Base-by-base conservation (phyloP, 176 grass and related monocot genomes). In the Microstegium vimineum region DNA sequence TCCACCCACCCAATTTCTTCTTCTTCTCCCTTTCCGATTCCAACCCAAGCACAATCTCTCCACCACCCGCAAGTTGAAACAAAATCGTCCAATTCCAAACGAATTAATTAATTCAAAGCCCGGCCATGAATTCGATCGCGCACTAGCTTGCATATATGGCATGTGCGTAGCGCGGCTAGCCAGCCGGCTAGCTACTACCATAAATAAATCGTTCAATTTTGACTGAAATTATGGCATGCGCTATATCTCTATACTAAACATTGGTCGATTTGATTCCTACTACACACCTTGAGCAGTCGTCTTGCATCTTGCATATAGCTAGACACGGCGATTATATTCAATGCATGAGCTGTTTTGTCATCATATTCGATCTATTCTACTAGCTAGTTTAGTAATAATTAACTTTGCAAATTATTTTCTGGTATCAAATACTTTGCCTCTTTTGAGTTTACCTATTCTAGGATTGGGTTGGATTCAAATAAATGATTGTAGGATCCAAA, bases 41-140 rank as follows among this genome's bases (percentile, higher is more conserved):
- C 35, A 43, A 62, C 23, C 64, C 64, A 68, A 76, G 73, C 80
- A 77, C 63, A 51, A 71, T 77, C 79, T 82, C 79, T 63, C 54
- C 35, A 75, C 70, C 69, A 27, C 8, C 51, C 61, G n/a, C 77
- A 67, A 75, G 51, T 31, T 34, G 36, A 75, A 66, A 62, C 60
- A 28, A 74, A 75, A 69, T 66, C 11, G 23, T 22, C 7, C 8
- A 25, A 43, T 57, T 57, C 9, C 70, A 10, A 26, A 72, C 51
- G 56, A 63, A 47, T n/a, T n/a, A n/a, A n/a, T n/a, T n/a, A n/a
- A n/a, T 60, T 32, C 20, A 69, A 36, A 47, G 62, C 27, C 46
- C 27, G 37, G 2, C 38, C 38, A 28, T 28, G 25, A 28, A 28
- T 28, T n/a, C n/a, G n/a, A n/a, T n/a, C n/a, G n/a, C n/a, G n/a